Evolutionary conservation across 78 protist species (phyloP).

Genomic region (Polysphondylium violaceum): DNA sequence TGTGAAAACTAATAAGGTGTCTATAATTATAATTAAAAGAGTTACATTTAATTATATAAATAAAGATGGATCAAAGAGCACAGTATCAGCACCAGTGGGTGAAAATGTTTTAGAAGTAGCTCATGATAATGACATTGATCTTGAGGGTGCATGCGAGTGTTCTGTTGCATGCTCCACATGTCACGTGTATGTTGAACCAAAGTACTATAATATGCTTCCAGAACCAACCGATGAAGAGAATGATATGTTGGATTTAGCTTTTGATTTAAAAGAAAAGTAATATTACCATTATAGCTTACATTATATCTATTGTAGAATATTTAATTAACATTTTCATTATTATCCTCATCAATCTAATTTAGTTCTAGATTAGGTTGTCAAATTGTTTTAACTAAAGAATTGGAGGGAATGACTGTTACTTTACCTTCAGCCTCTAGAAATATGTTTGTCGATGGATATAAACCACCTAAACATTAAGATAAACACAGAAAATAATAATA

Average conservation of each 20-base stretch:
- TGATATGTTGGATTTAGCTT: constrained; percentile 96
- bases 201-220: constrained; percentile 81
- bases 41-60: constrained; percentile 59
- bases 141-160: constrained; percentile 96
- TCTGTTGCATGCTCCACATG: constrained; percentile 97
- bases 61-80: constrained; percentile 56
- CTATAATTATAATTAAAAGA: too few species aligned
- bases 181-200: constrained; percentile 88
- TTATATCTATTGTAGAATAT: not conserved
- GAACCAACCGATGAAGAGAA: constrained; percentile 92
- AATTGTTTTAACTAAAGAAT: constrained; percentile 82
- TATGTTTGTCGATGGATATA: constrained; percentile 83
- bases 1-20: too few species aligned
- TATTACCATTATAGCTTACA: not conserved
- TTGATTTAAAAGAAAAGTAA: constrained; percentile 87
- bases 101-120: constrained; percentile 84
- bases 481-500: not conserved
- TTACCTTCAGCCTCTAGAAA: constrained; percentile 89
- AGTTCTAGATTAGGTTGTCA: constrained; percentile 93
- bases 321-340: not conserved
- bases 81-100: constrained; percentile 50
- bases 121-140: constrained; percentile 88
- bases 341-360: too few species aligned
- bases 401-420: constrained; percentile 85
- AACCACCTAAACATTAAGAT: constrained; percentile 79